These are phyloP conservation scores for Lipomyces starkeyi DNA, from an alignment of 805 yeast species.

Conservation along the genomic window DNA sequence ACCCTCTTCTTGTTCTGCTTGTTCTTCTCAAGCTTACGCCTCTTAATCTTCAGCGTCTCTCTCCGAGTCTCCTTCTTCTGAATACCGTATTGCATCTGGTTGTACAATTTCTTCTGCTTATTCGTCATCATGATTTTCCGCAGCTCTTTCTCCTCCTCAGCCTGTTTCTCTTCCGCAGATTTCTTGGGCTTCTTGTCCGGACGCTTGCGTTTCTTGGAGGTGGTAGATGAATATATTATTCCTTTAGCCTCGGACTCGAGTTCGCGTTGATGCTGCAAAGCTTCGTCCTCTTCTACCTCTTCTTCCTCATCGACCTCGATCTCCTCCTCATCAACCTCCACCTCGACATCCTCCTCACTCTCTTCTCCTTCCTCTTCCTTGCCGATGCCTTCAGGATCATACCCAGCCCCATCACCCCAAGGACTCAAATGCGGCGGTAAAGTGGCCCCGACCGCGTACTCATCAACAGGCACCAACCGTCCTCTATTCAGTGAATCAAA, in stretches of 20 bases:
- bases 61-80: constrained; percentile 80
- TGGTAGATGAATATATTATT: constrained; percentile 61
- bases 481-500: constrained; percentile 88
- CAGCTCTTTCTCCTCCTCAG: constrained; percentile 81
- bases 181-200: constrained; percentile 28
- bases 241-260: constrained; percentile 91
- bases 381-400: constrained; percentile 70
- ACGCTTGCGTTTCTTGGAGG: constrained; percentile 48
- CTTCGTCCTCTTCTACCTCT: constrained; percentile 57
- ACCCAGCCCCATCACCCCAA: constrained; percentile 96
- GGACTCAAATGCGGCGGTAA: constrained; percentile 97
- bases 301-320: constrained; percentile 55
- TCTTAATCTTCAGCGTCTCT: constrained; percentile 68
- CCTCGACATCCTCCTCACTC: constrained; percentile 60
- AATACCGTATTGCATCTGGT: constrained; percentile 91
- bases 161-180: constrained; percentile 59
- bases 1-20: background rate
- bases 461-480: constrained; percentile 72
- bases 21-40: constrained; percentile 22
- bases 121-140: constrained; percentile 97
- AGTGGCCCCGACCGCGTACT: constrained; percentile 91
- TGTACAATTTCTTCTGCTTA: constrained; percentile 91
- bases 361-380: constrained; percentile 58
- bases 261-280: constrained; percentile 67
- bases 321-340: constrained; percentile 55